Evolutionary conservation across 2,329 filamentous ascomycete genomes (phyloP).

Genomic region (Sporothrix pseudoabietina): DNA sequence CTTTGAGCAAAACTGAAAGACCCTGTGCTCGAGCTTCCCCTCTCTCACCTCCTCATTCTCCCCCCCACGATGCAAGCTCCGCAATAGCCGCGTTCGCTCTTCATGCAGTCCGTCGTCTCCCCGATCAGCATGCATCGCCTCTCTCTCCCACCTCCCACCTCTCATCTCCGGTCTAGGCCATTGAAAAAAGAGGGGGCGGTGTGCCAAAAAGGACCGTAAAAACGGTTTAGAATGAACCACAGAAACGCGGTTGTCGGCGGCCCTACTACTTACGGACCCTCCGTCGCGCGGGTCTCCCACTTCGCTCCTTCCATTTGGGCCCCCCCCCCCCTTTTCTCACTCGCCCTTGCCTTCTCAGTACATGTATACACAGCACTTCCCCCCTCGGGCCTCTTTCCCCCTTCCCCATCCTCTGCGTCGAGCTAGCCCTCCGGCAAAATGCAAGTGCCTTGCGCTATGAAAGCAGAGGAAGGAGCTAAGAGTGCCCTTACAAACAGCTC

Average conservation of each 20-base stretch:
- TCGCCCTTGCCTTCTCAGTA: neutral
- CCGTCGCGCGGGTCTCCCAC: slow-evolving; percentile 5
- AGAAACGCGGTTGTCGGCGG: neutral
- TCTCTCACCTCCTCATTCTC: neutral
- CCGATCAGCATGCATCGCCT: slow-evolving; percentile 27
- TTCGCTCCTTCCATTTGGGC: slow-evolving; percentile 5
- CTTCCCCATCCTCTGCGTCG: slow-evolving; percentile 13
- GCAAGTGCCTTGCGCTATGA: slow-evolving; percentile 15
- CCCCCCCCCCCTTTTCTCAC: neutral
- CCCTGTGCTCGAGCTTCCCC: neutral
- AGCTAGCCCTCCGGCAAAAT: slow-evolving; percentile 16
- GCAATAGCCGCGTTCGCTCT: slow-evolving; percentile 6
- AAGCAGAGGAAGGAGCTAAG: slow-evolving; percentile 5
- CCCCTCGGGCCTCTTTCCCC: too few species aligned
- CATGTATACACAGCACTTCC: neutral
- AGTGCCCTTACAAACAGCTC: slow-evolving; percentile 6
- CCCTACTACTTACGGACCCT: neutral
- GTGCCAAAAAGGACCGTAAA: neutral
- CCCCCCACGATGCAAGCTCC: slow-evolving; percentile 19
- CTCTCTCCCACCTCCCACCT: slow-evolving; percentile 2
- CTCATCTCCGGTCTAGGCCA: slow-evolving; percentile 18
- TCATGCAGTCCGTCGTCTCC: neutral
- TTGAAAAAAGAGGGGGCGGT: neutral
- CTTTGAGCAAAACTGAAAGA: neutral
- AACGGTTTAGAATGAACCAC: neutral